Evolutionary conservation across 1,139 yeast species (phyloP), one percentile per base, ranked within the genome.

Genomic region (Citeromyces siamensis): DNA sequence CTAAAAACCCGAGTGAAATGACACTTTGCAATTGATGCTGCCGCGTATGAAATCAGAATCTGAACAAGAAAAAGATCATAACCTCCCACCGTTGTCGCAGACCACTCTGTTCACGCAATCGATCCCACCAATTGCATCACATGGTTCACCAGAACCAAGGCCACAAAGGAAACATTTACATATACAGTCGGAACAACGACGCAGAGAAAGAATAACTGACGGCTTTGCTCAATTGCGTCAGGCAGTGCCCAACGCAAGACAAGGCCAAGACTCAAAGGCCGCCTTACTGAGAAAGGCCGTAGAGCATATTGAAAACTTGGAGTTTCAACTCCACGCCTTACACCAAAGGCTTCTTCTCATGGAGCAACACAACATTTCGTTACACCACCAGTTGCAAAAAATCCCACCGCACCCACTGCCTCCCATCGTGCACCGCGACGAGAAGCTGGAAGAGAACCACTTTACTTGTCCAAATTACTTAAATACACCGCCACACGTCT

Each of bases 261-360:
- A 62, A n/a, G 55, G 63, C 5, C 63, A 59, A 43, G 68, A 62
- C 41, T 62, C 68, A 9, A 64, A 64, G 44, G 67, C 68, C 1
- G 55, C 55, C 38, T 58, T 61, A n/a, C 48, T 62, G 37, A 56
- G 53, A 33, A 60, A 60, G 43, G 57, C 64, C 2, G 61, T 57
- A 3, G 64, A 59, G 36, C 61, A 62, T 43, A 62, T 62, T 35
- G 54, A 58, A 33, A 42, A 52, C 4, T 48, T 64, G 32, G 64
- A 63, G 36, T 46, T 38, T 16, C 49, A 50, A 33, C 41, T 44
- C 28, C 39, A 36, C 5, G 38, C 36, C 10, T 37, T 50, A 20
- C 21, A 32, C 16, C 22, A 23, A n/a, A 26, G 31, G 29, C n/a
- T 29, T 17, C 28, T 22, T 28, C n/a, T 29, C 6, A n/a, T 35